Percentiles rank a stretch among this genome's conserved stretches.
Conservation (phyloP, 768 basidiomycete species). For the Coprinopsis strossmayeri region DNA sequence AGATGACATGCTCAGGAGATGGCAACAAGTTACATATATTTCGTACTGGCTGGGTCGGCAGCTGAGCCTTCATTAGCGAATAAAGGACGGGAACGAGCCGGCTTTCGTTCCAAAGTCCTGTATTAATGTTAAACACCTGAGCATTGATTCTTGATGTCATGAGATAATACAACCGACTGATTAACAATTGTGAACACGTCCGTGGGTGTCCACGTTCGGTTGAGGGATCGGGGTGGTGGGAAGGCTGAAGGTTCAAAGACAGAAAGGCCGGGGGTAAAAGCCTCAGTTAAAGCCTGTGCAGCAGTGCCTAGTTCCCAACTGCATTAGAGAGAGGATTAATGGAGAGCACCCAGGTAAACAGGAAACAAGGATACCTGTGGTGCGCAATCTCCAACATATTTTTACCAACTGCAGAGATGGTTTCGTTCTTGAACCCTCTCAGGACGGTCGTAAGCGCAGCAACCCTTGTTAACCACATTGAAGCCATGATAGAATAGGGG, state of each 20-base stretch:
- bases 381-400: conserved; percentile 22
- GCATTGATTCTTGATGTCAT: neutral
- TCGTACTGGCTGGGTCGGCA: conserved; percentile 52
- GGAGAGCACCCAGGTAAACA: too few species aligned
- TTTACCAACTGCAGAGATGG: conserved; percentile 11
- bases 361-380: conserved; percentile 26
- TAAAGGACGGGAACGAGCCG: conserved; percentile 31
- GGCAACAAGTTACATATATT: neutral
- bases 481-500: neutral
- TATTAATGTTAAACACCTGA: neutral
- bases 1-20: neutral
- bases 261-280: conserved; percentile 41
- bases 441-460: conserved; percentile 12
- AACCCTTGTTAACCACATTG: neutral
- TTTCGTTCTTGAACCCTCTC: conserved; percentile 18
- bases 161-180: conserved; percentile 21
- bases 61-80: conserved; percentile 43
- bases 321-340: neutral
- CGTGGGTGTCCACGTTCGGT: conserved; percentile 22
- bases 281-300: conserved; percentile 49
- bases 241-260: conserved; percentile 38
- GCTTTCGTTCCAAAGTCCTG: conserved; percentile 33
- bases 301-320: conserved; percentile 61
- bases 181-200: conserved; percentile 37
- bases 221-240: conserved; percentile 30